Conservation (phyloP, 2,329 filamentous ascomycete species). For the Claviceps pazoutovae region DNA sequence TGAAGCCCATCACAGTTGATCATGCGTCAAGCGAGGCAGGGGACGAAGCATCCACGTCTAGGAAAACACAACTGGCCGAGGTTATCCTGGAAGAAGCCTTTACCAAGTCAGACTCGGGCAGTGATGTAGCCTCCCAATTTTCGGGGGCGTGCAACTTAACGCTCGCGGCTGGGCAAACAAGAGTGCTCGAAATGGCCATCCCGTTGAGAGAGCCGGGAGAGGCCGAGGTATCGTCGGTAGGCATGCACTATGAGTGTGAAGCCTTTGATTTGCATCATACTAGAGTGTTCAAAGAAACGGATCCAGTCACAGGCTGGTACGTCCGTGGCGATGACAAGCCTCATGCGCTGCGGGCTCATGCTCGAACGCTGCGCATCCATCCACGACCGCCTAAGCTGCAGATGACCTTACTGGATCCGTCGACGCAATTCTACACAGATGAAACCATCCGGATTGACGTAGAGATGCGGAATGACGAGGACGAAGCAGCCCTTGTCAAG, state of each 20-base stretch:
- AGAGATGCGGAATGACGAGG: constrained; percentile 68
- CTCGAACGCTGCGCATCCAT: constrained; percentile 53
- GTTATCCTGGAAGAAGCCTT: constrained; percentile 18
- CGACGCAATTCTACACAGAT: constrained; percentile 70
- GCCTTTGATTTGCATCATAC: constrained; percentile 55
- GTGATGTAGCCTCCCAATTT: constrained; percentile 25
- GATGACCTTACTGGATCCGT: constrained; percentile 48
- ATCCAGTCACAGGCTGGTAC: constrained; percentile 35
- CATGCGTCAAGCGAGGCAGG: constrained; percentile 20
- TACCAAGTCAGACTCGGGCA: constrained; percentile 10
- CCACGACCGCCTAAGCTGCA: constrained; percentile 89
- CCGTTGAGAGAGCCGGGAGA: constrained; percentile 73
- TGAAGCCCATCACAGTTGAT: constrained; percentile 39
- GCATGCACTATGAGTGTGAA: constrained; percentile 47
- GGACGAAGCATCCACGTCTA: constrained; percentile 5
- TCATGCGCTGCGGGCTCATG: constrained; percentile 32
- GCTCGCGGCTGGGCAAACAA: constrained; percentile 51
- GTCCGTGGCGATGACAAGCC: constrained; percentile 28
- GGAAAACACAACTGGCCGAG: constrained; percentile 7
- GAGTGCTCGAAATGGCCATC: constrained; percentile 57
- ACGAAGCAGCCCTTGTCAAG: constrained; percentile 58
- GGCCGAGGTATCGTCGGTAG: constrained; percentile 49
- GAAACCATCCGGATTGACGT: constrained; percentile 59
- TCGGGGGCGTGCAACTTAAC: constrained; percentile 48
- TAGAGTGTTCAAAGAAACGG: constrained; percentile 35